A percentile compares a stretch with the other conserved stretches of the same genome.
Evolutionary conservation across 2,329 filamentous ascomycete genomes (phyloP).

Genomic region (Hymenoscyphus fructigenus): DNA sequence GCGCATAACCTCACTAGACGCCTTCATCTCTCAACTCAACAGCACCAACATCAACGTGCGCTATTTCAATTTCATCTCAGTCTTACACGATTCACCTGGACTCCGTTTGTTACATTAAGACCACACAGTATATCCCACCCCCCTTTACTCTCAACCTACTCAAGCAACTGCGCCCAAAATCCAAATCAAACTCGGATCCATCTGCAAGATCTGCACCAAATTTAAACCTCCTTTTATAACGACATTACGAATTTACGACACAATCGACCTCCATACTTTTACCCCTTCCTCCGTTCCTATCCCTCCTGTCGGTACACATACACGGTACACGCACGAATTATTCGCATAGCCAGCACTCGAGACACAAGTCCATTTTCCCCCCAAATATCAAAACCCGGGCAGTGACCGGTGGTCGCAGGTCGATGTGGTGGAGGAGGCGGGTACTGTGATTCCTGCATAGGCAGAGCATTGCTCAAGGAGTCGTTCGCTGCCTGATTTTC

Average conservation of each 20-base stretch:
- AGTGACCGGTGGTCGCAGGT: constrained; percentile 32
- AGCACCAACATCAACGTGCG: background rate
- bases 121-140: background rate
- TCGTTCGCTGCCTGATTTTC: constrained; percentile 18
- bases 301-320: background rate
- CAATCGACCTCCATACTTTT: background rate
- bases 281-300: background rate
- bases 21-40: background rate
- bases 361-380: constrained; percentile 40
- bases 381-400: constrained; percentile 9
- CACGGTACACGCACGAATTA: background rate
- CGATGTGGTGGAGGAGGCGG: constrained; percentile 34
- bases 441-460: constrained; percentile 23
- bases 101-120: background rate
- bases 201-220: background rate
- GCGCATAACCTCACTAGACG: background rate
- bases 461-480: constrained; percentile 19
- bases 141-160: background rate
- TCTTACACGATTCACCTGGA: background rate
- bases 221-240: background rate
- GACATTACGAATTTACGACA: background rate
- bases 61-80: background rate
- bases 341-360: constrained; percentile 29
- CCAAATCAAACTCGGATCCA: background rate
- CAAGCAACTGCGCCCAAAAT: background rate